Evolutionary conservation across 2,329 filamentous ascomycete species (phyloP).

Genomic region (Apiospora arundinis): DNA sequence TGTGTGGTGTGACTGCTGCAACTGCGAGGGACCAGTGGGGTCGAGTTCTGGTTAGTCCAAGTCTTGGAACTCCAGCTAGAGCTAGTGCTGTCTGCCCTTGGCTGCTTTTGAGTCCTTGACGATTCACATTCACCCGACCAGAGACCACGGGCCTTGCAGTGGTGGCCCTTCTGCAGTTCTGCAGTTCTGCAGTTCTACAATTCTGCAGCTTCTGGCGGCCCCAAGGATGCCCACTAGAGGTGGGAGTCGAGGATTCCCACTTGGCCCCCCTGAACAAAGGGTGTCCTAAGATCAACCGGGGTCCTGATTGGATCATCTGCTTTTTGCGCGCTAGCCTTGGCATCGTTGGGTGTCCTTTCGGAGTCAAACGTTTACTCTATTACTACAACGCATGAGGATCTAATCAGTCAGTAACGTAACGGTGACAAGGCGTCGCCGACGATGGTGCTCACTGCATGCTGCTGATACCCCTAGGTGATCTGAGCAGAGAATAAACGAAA

Average conservation of each 20-base stretch:
- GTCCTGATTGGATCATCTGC: conserved; percentile 17
- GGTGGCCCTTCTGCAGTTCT: background rate
- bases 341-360: background rate
- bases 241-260: background rate
- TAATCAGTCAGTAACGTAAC: conserved; percentile 9
- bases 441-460: background rate
- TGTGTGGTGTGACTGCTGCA: background rate
- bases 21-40: conserved; percentile 3
- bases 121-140: background rate
- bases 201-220: no score
- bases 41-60: background rate
- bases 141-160: conserved; percentile 8
- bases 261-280: background rate
- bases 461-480: background rate
- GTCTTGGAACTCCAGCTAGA: background rate
- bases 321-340: background rate
- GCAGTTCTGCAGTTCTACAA: no score
- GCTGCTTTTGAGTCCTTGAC: no score
- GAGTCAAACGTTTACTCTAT: background rate
- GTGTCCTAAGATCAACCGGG: background rate
- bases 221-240: background rate
- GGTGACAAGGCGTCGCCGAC: conserved; percentile 1
- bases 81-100: conserved; percentile 1
- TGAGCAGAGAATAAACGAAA: background rate
- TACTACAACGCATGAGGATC: conserved; percentile 17